Conservation (phyloP, 2,329 filamentous ascomycete genomes). For the Annulohypoxylon truncatum region DNA sequence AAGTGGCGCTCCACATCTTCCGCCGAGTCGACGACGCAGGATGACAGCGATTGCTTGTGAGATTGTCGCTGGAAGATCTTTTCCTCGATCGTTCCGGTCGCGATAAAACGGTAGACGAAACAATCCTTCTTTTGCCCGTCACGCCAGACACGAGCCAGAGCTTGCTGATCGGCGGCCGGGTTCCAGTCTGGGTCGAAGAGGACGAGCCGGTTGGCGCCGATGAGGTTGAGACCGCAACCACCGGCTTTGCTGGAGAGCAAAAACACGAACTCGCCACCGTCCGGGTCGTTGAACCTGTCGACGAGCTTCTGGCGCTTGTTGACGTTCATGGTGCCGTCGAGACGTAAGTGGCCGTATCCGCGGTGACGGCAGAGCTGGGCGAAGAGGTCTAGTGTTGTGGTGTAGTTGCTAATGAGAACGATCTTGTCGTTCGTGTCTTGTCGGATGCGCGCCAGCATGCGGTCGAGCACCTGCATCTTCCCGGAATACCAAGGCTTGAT, state of each 20-base stretch:
- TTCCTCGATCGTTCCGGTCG: conserved; percentile 97
- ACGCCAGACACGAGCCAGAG: conserved; percentile 96
- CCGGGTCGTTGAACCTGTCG: conserved; percentile 95
- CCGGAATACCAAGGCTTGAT: conserved; percentile 96
- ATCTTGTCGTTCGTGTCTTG: conserved; percentile 99
- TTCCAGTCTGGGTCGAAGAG: conserved; percentile 99
- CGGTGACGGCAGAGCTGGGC: conserved; percentile 88
- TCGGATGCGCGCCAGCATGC: conserved; percentile 95
- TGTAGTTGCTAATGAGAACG: conserved; percentile 98
- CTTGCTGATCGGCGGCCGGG: conserved; percentile 96
- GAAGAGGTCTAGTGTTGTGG: conserved; percentile 93
- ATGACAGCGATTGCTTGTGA: conserved; percentile 96
- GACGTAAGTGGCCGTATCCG: conserved; percentile 84
- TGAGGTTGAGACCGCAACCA: conserved; percentile 88
- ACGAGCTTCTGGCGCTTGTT: conserved; percentile 97
- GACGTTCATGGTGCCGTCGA: conserved; percentile 98
- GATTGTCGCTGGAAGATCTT: conserved; percentile 99
- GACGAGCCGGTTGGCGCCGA: conserved; percentile 83
- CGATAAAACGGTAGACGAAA: conserved; percentile 99
- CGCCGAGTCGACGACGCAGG: conserved; percentile 94
- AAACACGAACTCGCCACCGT: conserved; percentile 91
- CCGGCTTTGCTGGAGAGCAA: conserved; percentile 97
- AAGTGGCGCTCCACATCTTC: conserved; percentile 99
- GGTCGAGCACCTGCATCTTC: conserved; percentile 98
- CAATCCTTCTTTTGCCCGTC: conserved; percentile 99